Evolutionary conservation across 257 asterid species (phyloP).

Genomic region (Solanum clarkiae): DNA sequence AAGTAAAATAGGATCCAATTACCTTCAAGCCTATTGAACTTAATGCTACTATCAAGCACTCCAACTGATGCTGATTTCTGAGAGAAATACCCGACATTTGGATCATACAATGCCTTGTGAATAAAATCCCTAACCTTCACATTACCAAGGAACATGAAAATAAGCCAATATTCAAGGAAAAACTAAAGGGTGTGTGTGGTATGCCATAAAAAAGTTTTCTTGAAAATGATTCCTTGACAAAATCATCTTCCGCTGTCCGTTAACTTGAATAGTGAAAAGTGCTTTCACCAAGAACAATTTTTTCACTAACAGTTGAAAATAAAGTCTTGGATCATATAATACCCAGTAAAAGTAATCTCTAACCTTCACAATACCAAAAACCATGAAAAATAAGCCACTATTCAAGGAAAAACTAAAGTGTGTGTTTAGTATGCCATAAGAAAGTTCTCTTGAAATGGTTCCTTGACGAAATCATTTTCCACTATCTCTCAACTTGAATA

Average conservation of each 20-base stretch:
- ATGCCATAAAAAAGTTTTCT: background rate
- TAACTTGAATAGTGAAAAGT: background rate
- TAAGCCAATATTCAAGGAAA: background rate
- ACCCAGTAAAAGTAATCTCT: no score
- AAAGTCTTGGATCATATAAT: no score
- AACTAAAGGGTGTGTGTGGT: background rate
- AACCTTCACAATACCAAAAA: no score
- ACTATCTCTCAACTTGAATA: background rate
- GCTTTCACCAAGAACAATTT: background rate
- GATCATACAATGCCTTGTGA: slow-evolving; percentile 73
- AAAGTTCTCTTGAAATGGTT: background rate
- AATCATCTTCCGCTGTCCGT: background rate
- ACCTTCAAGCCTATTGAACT: slow-evolving; percentile 79
- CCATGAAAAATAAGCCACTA: no score
- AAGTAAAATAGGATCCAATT: background rate
- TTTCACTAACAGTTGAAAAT: no score
- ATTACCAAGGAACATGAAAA: background rate
- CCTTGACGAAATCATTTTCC: background rate
- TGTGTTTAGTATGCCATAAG: background rate
- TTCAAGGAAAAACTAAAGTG: background rate
- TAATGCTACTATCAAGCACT: slow-evolving; percentile 73
- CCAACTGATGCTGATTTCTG: slow-evolving; percentile 88
- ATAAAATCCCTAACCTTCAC: slow-evolving; percentile 82
- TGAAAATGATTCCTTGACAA: background rate
- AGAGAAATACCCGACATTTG: slow-evolving; percentile 70